A percentile compares a stretch with the other conserved stretches of the same genome.
Conservation (phyloP, 1,284 basidiomycete species). For the Puccinia hordei region DNA sequence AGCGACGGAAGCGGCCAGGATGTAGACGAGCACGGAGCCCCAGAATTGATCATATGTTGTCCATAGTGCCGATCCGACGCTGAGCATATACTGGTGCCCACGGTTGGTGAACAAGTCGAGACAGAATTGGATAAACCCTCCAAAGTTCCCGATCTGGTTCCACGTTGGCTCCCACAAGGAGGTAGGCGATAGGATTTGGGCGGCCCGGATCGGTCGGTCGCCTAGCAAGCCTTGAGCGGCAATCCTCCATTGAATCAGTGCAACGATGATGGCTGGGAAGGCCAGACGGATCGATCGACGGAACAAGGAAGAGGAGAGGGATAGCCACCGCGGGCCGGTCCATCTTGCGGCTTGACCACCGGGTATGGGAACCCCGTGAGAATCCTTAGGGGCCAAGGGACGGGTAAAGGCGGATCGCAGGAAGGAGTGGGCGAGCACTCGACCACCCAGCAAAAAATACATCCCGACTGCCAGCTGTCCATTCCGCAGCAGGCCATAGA, state of each 20-base stretch:
- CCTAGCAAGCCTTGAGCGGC: conserved; percentile 55
- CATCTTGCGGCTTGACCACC: conserved; percentile 55
- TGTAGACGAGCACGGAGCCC: conserved; percentile 61
- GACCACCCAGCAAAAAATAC: conserved; percentile 61
- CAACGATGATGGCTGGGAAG: conserved; percentile 59
- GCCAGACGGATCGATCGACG: conserved; percentile 60
- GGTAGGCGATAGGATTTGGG: conserved; percentile 57
- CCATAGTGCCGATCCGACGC: conserved; percentile 60
- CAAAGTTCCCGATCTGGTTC: conserved; percentile 59
- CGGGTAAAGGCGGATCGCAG: conserved; percentile 58
- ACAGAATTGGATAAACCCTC: conserved; percentile 59
- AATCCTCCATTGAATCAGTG: conserved; percentile 60
- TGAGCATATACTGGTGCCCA: conserved; percentile 60
- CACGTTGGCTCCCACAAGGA: conserved; percentile 60
- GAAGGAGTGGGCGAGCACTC: conserved; percentile 60
- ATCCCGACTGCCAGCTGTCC: conserved; percentile 59
- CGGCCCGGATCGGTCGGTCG: conserved; percentile 57
- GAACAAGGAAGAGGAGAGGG: conserved; percentile 59
- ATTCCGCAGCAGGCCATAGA: conserved; percentile 58
- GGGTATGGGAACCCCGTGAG: conserved; percentile 58
- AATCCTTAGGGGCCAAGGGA: conserved; percentile 58
- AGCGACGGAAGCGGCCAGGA: conserved; percentile 60
- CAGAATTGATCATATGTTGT: conserved; percentile 61
- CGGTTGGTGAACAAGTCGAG: conserved; percentile 60
- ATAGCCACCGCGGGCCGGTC: conserved; percentile 55